A percentile compares a stretch with the other conserved stretches of the same genome.
These are phyloP conservation scores for Dysphania ambrosioides DNA, from an alignment of 148 eudicot species.

Conservation along the genomic window DNA sequence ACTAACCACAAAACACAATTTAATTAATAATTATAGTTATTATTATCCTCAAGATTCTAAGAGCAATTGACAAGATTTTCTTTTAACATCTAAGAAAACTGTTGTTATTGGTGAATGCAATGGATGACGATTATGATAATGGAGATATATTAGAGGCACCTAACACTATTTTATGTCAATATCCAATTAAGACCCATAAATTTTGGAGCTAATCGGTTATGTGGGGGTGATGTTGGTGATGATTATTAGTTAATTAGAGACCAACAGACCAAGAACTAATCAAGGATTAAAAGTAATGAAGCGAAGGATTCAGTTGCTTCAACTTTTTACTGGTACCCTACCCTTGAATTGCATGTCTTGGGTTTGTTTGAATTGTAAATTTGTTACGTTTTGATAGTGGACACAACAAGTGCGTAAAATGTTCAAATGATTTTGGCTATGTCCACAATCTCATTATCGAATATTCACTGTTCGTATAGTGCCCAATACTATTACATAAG, in stretches of 20 bases:
- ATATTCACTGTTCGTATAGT: background rate
- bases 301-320: background rate
- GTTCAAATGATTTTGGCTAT: background rate
- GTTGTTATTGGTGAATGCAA: background rate
- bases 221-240: background rate
- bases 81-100: background rate
- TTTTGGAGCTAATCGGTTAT: background rate
- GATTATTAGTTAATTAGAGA: background rate
- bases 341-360: background rate
- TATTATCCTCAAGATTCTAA: constrained; percentile 20
- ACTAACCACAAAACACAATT: constrained; percentile 13
- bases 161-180: background rate
- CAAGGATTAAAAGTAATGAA: background rate
- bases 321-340: background rate
- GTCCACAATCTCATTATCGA: background rate
- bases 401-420: background rate
- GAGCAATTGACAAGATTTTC: constrained; percentile 1
- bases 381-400: background rate
- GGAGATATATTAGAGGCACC: background rate
- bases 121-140: background rate
- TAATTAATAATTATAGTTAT: too few species aligned
- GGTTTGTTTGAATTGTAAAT: background rate
- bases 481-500: too few species aligned
- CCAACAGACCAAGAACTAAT: background rate
- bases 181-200: background rate